These are phyloP conservation scores for Acer yangbiense DNA, from an alignment of 345 rosid species.

Conservation along the genomic window DNA sequence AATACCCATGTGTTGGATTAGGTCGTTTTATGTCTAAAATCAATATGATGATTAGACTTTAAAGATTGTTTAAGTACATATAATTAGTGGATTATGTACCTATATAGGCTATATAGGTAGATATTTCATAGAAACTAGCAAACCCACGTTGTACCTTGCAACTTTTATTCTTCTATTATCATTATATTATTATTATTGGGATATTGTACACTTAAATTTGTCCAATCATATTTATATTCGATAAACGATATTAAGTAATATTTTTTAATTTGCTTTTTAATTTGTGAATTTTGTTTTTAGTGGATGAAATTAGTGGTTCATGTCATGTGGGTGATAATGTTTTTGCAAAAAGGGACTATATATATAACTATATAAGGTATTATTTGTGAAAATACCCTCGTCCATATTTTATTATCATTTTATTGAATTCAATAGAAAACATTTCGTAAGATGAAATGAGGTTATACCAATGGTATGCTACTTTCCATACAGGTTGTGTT, in stretches of 20 bases:
- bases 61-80: constrained; percentile 5
- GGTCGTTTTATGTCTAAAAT: not conserved
- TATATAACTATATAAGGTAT: too few relatives aligned
- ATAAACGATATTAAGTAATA: not conserved
- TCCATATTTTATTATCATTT: too few relatives aligned
- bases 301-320: too few relatives aligned
- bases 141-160: constrained; percentile 6
- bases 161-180: not conserved
- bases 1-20: constrained; percentile 16
- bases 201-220: not conserved
- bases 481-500: too few relatives aligned
- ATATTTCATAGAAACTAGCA: constrained; percentile 9
- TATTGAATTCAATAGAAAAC: too few relatives aligned
- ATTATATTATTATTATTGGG: not conserved
- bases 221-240: too few relatives aligned
- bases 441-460: too few relatives aligned
- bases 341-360: too few relatives aligned
- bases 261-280: too few relatives aligned
- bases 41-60: not conserved
- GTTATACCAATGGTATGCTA: too few relatives aligned
- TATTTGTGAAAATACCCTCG: too few relatives aligned
- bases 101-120: not conserved
- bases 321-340: too few relatives aligned
- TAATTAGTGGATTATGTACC: not conserved
- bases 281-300: not conserved